phyloP scores from a whole-genome alignment of 495 filamentous ascomycete species.

The Hypoxylon subgilvum region DNA sequence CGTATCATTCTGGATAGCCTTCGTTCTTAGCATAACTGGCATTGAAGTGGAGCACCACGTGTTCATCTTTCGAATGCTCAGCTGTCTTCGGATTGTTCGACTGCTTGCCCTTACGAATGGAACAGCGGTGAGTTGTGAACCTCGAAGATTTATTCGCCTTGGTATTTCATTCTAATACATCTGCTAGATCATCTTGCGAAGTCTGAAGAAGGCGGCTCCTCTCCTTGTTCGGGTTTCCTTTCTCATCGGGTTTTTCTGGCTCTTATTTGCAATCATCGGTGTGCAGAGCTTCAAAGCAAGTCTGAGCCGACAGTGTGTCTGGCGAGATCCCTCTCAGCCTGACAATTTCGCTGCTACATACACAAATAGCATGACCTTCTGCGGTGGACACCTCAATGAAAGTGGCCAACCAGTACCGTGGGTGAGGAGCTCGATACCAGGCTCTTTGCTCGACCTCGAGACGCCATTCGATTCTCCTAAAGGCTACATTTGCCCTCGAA shows the following conservation, averaged over 20 bases:
- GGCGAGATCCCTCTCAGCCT: conserved; percentile 68
- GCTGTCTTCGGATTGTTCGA: conserved; percentile 87
- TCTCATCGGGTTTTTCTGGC: conserved; percentile 97
- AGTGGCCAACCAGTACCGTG: conserved; percentile 69
- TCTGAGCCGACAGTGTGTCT: conserved; percentile 83
- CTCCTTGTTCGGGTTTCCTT: conserved; percentile 95
- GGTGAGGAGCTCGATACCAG: conserved; percentile 50
- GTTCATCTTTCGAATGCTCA: conserved; percentile 95
- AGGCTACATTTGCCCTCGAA: conserved; percentile 86
- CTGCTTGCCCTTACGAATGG: conserved; percentile 89
- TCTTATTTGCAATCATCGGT: conserved; percentile 94
- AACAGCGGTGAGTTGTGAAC: conserved; percentile 67
- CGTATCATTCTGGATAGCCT: conserved; percentile 93
- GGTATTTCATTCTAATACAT: conserved; percentile 31
- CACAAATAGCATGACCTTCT: conserved; percentile 72
- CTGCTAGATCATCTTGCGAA: conserved; percentile 81
- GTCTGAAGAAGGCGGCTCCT: conserved; percentile 93
- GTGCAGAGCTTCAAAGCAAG: conserved; percentile 98
- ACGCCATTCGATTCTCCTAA: conserved; percentile 64
- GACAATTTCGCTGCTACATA: conserved; percentile 51
- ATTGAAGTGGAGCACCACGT: conserved; percentile 71
- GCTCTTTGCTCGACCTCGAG: conserved; percentile 45
- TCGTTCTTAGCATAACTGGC: conserved; percentile 70
- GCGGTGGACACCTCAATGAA: conserved; percentile 74
- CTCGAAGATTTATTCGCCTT: not conserved